Percentiles rank a stretch among this genome's conserved stretches.
Conservation (phyloP, 495 filamentous ascomycete genomes). For the Halenospora varia region DNA sequence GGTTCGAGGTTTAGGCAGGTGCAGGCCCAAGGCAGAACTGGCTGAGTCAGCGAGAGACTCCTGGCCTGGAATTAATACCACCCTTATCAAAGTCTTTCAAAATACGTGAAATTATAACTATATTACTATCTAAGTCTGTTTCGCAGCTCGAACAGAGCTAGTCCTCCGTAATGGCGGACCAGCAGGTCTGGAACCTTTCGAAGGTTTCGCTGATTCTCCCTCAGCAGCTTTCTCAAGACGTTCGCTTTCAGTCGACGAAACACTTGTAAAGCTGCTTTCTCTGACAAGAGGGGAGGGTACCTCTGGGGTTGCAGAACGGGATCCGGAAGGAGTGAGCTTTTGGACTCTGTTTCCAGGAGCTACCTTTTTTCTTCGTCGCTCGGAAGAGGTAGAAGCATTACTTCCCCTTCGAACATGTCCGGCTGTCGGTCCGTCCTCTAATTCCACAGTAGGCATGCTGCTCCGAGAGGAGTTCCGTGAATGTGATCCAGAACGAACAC, state of each 20-base stretch:
- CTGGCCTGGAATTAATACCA: too few species aligned
- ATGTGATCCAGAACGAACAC: constrained; percentile 41
- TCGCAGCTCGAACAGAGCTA: constrained; percentile 8
- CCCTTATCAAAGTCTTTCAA: too few species aligned
- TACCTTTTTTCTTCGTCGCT: constrained; percentile 33
- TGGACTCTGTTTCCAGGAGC: constrained; percentile 3
- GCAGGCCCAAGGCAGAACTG: neutral
- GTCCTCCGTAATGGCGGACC: constrained; percentile 7
- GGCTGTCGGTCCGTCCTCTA: constrained; percentile 11
- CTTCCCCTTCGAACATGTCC: constrained; percentile 37
- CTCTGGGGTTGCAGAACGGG: constrained; percentile 47
- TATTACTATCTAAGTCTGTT: constrained; percentile 13
- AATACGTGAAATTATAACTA: neutral
- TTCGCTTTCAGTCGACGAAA: constrained; percentile 19
- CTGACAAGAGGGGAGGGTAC: constrained; percentile 44
- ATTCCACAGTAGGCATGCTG: constrained; percentile 17
- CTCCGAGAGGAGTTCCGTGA: constrained; percentile 42
- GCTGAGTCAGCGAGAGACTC: neutral
- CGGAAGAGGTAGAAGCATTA: constrained; percentile 43
- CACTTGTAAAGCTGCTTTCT: constrained; percentile 38
- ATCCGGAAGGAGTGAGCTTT: constrained; percentile 30
- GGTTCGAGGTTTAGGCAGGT: neutral
- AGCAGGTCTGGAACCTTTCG: constrained; percentile 11
- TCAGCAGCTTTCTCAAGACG: constrained; percentile 7
- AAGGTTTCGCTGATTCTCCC: constrained; percentile 7